Base-by-base conservation (phyloP, 2,329 filamentous ascomycete genomes). In the Hymenoscyphus scutula region DNA sequence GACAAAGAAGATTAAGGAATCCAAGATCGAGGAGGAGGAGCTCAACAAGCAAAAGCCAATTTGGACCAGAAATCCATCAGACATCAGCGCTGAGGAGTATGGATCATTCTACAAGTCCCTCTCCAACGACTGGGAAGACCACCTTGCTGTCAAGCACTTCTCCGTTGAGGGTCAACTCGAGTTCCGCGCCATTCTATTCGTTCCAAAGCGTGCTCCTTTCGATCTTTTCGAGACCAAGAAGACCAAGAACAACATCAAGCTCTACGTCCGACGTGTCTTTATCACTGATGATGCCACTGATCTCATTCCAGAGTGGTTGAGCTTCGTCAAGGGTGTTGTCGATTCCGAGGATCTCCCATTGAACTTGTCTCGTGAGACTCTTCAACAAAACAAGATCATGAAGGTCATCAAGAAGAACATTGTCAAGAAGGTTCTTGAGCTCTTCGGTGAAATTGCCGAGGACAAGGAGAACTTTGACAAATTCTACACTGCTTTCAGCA, bases 371-470 rank as follows among this genome's bases (percentile, higher is more conserved):
- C 95, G 95, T 90, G 95, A 99, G 89, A 98, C 94, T 63, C 92
- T 99, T 58, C 95, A 99, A 84, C 95, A 98, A 87, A 99, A 98
- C 91, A 98, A 98, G 92, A 99, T 99, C 86, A 98, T 98, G 95
- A 98, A 98, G 90, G 95, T 98, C 80, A 98, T 98, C 88, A 96
- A 96, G 89, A 99, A 99, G 92, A 99, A 99, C 89, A 97, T 99
- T 71, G 93, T 99, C 86, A 99, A 98, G 93, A 99, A 99, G 91
- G 91, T 92, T 70, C 92, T 99, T 71, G 95, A 99, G 86, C 92
- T 99, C 79, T 99, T 99, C 90, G 87, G 88, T 75, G 95, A 99
- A 86, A 99, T 99, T 69, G 89, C 95, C 64, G 95, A 99, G 86
- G 95, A 99, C 83, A 96, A 96, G 82, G 95, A 99, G 88, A 91